Base-by-base conservation (phyloP, 2,329 filamentous ascomycete genomes). In the Rhytidhysteron rufulum region DNA sequence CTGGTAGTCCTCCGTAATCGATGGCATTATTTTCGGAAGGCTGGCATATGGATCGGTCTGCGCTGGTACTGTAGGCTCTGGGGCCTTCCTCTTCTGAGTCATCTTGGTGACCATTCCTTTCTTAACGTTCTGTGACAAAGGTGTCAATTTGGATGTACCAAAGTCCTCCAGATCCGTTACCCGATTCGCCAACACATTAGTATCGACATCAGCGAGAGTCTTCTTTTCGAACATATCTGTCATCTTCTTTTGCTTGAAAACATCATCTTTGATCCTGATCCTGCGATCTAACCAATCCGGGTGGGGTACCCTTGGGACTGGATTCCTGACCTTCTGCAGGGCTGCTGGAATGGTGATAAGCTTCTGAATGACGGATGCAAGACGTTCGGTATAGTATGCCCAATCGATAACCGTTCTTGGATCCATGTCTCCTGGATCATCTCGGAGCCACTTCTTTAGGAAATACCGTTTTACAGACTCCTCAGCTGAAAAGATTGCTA, bases 321-420 rank as follows among this genome's bases (percentile, higher is more conserved):
- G 93, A 57, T 99, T 99, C 40, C 84, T 80, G 40, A 98, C 78
- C 67, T 95, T 97, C 62, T 98, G 93, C 37, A 98, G 74, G 3
- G 94, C 93, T 13, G 93, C 94, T 2, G 93, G 93, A 51, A 99
- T 99, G 1, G 94, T 98, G 60, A 99, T 95, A 40, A 99, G 79
- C 65, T 99, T 99, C 68, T 99, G 93, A 37, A 99, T 94, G 40
- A 98, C 93, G 0, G 91, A 97, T 1, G 90, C 91, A 16, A 99
- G 74, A 69, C 93, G 88, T 58, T 98, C 94, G 2, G 90, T 75
- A 62, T 99, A 99, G 67, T 99, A 99, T 51, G 89, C 79, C 93
- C 93, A 99, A 63, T 98, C 93, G 37, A 98, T 83, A 10, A 98
- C 77, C 16, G 81, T 83, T 55, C 94, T 79, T 5, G 90, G 90